Conservation (phyloP, 495 filamentous ascomycete species). For the Aspergillus biplanus region DNA sequence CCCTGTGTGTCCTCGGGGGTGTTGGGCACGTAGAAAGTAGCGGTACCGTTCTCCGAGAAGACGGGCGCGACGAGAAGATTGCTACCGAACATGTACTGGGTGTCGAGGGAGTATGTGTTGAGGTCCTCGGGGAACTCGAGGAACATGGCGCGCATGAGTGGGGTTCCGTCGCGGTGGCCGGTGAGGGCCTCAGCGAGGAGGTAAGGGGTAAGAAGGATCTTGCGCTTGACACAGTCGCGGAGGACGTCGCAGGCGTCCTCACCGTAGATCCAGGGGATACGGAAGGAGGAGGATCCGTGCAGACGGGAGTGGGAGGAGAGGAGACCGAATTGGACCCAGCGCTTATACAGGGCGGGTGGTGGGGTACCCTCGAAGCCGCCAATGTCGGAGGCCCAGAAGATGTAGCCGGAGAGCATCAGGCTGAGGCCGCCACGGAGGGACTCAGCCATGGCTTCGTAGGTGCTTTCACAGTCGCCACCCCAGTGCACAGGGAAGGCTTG, state of each 20-base stretch:
- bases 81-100: constrained; percentile 67
- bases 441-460: constrained; percentile 74
- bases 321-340: constrained; percentile 75
- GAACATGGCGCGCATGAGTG: constrained; percentile 63
- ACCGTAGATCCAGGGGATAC: constrained; percentile 74
- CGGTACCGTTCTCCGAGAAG: constrained; percentile 60
- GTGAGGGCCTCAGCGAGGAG: constrained; percentile 57
- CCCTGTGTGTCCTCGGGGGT: constrained; percentile 42
- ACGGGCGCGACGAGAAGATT: constrained; percentile 63
- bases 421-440: constrained; percentile 69
- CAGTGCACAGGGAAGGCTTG: constrained; percentile 70
- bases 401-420: constrained; percentile 66
- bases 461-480: constrained; percentile 73
- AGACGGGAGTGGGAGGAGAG: constrained; percentile 69
- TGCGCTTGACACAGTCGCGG: constrained; percentile 60
- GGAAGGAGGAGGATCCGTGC: constrained; percentile 68
- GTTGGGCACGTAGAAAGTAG: constrained; percentile 64
- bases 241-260: constrained; percentile 62
- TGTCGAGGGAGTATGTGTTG: constrained; percentile 65
- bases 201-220: constrained; percentile 67
- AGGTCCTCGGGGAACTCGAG: constrained; percentile 67
- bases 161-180: constrained; percentile 50
- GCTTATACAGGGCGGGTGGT: constrained; percentile 70
- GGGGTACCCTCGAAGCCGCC: constrained; percentile 74
- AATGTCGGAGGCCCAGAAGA: constrained; percentile 74